These are phyloP conservation scores for Tetrahymena malaccensis DNA, from an alignment of 73 alveolate species.

Conservation along the genomic window DNA sequence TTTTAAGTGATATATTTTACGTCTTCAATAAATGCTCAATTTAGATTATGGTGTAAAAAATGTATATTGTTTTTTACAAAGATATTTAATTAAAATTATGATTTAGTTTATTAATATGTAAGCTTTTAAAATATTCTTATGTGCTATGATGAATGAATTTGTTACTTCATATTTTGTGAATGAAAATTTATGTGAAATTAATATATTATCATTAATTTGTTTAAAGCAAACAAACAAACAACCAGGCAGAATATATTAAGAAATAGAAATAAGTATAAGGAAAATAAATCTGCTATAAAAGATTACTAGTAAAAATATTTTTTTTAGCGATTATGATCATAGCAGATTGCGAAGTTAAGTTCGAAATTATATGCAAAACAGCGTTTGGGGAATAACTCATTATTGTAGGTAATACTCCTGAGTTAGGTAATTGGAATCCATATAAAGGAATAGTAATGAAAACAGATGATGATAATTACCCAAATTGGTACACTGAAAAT, in stretches of 20 bases:
- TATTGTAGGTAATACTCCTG: slow-evolving; percentile 22
- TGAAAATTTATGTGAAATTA: not conserved
- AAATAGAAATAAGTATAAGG: not conserved
- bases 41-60: not conserved
- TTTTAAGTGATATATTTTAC: no score
- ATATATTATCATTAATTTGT: not conserved
- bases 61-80: not conserved
- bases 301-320: not conserved
- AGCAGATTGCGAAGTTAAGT: not conserved
- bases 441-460: slow-evolving; percentile 11
- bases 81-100: not conserved
- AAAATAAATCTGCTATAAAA: not conserved
- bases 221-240: not conserved
- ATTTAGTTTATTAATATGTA: not conserved
- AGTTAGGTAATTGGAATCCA: slow-evolving; percentile 41
- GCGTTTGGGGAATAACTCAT: slow-evolving; percentile 2
- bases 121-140: not conserved
- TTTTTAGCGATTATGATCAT: not conserved
- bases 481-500: slow-evolving; percentile 12
- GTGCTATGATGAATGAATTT: not conserved
- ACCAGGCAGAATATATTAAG: not conserved
- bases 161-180: not conserved
- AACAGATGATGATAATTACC: slow-evolving; percentile 23
- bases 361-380: slow-evolving; percentile 17
- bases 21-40: not conserved